phyloP scores from a whole-genome alignment of 352 stramenopile genomes.

The Globisporangium nodosum region DNA sequence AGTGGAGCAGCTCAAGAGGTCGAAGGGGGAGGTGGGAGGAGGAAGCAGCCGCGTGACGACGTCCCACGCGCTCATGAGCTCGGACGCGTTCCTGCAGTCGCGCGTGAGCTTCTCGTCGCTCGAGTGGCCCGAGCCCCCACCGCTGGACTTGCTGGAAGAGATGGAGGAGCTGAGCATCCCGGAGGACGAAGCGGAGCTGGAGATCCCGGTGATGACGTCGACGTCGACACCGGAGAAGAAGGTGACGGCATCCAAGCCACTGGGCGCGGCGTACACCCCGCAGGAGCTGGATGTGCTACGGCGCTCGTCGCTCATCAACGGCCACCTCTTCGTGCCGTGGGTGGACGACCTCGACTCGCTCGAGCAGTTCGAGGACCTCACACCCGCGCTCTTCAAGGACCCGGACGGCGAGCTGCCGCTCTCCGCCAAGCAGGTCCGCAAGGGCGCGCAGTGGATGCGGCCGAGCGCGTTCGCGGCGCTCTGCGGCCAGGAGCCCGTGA shows the following conservation, averaged over 20 bases:
- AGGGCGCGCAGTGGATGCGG: conserved; percentile 57
- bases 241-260: too few species aligned
- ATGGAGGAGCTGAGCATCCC: conserved; percentile 1
- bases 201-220: too few species aligned
- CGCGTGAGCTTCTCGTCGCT: conserved; percentile 18
- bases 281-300: conserved; percentile 76
- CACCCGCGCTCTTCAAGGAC: conserved; percentile 48
- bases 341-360: conserved; percentile 55
- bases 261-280: conserved; percentile 33
- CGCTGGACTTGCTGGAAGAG: not conserved
- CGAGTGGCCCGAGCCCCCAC: conserved; percentile 37
- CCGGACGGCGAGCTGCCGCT: conserved; percentile 61
- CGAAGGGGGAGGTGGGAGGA: too few species aligned
- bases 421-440: conserved; percentile 65
- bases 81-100: conserved; percentile 8
- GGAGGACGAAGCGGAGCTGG: too few species aligned
- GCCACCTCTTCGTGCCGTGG: conserved; percentile 79
- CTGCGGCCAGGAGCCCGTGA: conserved; percentile 47
- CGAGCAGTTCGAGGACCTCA: conserved; percentile 43
- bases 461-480: conserved; percentile 48
- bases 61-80: not conserved
- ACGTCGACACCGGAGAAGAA: conserved; percentile 8
- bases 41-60: not conserved
- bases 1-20: conserved; percentile 43
- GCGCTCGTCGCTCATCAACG: conserved; percentile 81